Evolutionary conservation across 345 rosid genomes (phyloP).

Genomic region (Acer yangbiense): DNA sequence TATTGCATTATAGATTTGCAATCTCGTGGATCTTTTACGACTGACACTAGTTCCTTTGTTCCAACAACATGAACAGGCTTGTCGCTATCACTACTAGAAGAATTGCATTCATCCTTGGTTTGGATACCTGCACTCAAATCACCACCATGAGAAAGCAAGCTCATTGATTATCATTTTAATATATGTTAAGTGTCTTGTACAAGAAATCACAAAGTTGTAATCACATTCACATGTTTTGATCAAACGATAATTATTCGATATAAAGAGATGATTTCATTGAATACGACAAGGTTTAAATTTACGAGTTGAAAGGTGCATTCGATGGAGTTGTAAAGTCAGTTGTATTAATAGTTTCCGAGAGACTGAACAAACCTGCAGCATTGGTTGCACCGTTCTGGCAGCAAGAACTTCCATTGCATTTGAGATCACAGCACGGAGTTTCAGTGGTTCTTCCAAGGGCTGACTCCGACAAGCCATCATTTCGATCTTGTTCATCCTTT

Average conservation of each 20-base stretch:
- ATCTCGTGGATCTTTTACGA: not conserved
- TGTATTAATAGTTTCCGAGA: too few species aligned
- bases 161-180: not conserved
- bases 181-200: not conserved
- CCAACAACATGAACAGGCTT: not conserved
- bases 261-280: too few species aligned
- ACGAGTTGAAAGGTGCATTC: not conserved
- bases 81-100: not conserved
- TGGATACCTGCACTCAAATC: not conserved
- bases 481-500: not conserved
- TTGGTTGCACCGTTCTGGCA: not conserved
- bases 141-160: not conserved
- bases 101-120: not conserved
- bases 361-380: not conserved
- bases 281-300: not conserved
- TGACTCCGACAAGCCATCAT: not conserved
- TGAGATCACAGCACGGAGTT: not conserved
- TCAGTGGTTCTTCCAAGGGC: not conserved
- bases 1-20: not conserved
- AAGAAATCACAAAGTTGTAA: not conserved
- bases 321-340: too few species aligned
- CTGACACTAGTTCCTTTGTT: not conserved
- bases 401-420: not conserved
- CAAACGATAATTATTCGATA: not conserved
- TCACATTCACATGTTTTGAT: not conserved